These are phyloP conservation scores for Crotalaria pallida DNA, from an alignment of 306 rosid species.

Conservation along the genomic window DNA sequence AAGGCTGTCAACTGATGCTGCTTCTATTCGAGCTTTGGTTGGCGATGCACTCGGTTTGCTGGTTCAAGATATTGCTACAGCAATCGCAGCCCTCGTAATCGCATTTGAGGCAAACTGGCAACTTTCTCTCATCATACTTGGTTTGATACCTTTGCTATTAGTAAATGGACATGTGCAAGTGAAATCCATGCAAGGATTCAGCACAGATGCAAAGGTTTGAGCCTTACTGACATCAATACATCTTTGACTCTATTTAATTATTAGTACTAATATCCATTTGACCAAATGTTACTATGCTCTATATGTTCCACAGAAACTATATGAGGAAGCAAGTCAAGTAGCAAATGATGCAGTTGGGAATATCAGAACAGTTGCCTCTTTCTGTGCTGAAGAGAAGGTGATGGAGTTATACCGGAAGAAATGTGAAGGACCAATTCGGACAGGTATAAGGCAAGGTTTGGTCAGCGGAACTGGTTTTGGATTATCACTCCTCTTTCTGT, in stretches of 20 bases:
- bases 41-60: constrained; percentile 68
- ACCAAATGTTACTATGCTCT: background rate
- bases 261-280: background rate
- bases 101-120: constrained; percentile 67
- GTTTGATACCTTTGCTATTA: constrained; percentile 49
- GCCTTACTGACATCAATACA: constrained; percentile 1
- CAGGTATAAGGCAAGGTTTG: constrained; percentile 56
- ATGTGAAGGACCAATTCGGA: constrained; percentile 55
- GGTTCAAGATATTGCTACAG: constrained; percentile 48
- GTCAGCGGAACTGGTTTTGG: constrained; percentile 59
- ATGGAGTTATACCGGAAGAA: constrained; percentile 57
- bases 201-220: constrained; percentile 62
- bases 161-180: constrained; percentile 51
- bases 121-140: constrained; percentile 55
- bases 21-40: constrained; percentile 48
- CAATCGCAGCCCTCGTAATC: constrained; percentile 51
- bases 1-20: constrained; percentile 68
- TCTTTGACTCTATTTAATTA: too few relatives aligned
- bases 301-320: constrained; percentile 44
- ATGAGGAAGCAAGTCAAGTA: constrained; percentile 82
- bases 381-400: constrained; percentile 86
- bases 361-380: constrained; percentile 73
- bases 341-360: constrained; percentile 78
- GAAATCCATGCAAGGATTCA: constrained; percentile 53
- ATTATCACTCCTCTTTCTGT: constrained; percentile 40